Evolutionary conservation across 2,329 filamentous ascomycete genomes (phyloP).

Genomic region (Clonostachys byssicola): DNA sequence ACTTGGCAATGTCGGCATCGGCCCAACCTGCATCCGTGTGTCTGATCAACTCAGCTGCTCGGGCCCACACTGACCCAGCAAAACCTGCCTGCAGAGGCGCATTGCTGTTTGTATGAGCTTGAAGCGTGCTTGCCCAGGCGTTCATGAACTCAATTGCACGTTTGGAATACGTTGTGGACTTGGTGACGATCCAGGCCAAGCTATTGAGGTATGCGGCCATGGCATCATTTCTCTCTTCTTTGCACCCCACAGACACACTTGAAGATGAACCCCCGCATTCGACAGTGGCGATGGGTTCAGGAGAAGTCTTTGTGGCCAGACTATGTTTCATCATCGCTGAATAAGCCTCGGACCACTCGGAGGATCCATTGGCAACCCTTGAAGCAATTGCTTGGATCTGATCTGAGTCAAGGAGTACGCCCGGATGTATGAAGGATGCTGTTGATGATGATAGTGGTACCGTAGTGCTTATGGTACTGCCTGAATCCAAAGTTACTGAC

Average conservation of each 20-base stretch:
- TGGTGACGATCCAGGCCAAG: constrained; percentile 13
- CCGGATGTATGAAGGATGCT: too few relatives aligned
- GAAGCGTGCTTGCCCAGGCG: constrained; percentile 11
- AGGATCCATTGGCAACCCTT: too few relatives aligned
- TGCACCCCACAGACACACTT: constrained; percentile 13
- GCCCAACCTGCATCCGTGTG: constrained; percentile 16
- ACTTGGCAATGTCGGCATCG: constrained; percentile 6
- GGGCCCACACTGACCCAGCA: constrained; percentile 14
- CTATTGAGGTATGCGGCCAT: constrained; percentile 15
- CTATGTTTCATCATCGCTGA: too few relatives aligned
- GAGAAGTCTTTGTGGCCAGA: too few relatives aligned
- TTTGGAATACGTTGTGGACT: constrained; percentile 8
- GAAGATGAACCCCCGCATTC: constrained; percentile 12
- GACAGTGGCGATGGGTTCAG: constrained; percentile 7
- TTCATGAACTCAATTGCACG: constrained; percentile 16
- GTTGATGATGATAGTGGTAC: too few relatives aligned
- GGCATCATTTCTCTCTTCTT: constrained; percentile 13
- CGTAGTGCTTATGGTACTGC: too few relatives aligned
- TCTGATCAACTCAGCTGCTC: constrained; percentile 15
- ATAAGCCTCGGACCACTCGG: too few relatives aligned
- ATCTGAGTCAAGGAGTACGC: too few relatives aligned
- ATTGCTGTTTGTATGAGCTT: constrained; percentile 14
- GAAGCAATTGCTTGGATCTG: too few relatives aligned
- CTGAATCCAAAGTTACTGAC: too few relatives aligned
- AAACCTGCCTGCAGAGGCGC: constrained; percentile 16